Evolutionary conservation across 2,329 filamentous ascomycete species (phyloP), one percentile per base, ranked within the genome.

Genomic region (Fusarium sp.): DNA sequence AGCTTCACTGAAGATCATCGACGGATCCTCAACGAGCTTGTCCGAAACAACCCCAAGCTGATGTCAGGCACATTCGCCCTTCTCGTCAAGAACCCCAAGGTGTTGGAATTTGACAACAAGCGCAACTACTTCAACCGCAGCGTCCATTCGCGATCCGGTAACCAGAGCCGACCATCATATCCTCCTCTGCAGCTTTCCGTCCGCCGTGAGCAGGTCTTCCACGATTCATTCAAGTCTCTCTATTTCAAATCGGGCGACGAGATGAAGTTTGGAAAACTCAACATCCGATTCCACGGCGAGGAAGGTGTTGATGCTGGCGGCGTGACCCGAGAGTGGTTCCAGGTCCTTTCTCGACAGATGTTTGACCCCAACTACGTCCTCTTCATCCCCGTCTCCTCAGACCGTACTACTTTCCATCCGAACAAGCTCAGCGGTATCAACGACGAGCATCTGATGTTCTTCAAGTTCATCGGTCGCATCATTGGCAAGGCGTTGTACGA

Each of bases 401-500:
- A 99, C 81, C 93, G 96, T 64, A 99, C 97, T 1, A 99, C 97
- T 0, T 99, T 99, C 92, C 97, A 99, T 83, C 97, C 97, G 18
- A 99, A 98, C 84, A 95, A 95, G 81, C 90, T 97, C 73, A 98
- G 96, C 83, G 92, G 92, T 52, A 92, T 98, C 89, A 99, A 99
- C 81, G 92, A 94, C 37, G 96, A 99, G 84, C 97, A 99, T 86
- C 85, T 98, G 69, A 92, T 95, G 87, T 99, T 98, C 89, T 99
- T 99, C 91, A 98, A 98, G 82, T 99, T 99, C 85, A 98, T 99
- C 79, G 97, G 97, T 48, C 94, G 97, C 59, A 95, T 99, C 84
- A 99, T 99, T 77, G 97, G 97, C 79, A 99, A 99, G 85, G 97
- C 97, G 41, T 88, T 99, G 58, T 99, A 98, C 83, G 97, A 99